Conservation (phyloP, 495 filamentous ascomycete species). For the Aspergillus nanangensis region DNA sequence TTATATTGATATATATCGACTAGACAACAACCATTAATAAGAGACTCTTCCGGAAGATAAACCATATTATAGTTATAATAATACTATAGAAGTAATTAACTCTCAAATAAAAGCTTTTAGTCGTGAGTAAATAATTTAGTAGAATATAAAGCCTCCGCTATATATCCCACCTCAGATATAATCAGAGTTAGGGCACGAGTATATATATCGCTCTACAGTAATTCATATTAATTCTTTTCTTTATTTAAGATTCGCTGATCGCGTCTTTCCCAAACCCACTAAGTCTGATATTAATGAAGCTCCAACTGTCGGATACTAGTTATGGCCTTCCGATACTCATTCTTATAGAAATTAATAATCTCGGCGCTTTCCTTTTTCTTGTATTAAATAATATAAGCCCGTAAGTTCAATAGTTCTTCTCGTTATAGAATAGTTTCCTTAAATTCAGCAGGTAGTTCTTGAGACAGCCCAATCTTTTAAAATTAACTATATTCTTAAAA, state of each 20-base stretch:
- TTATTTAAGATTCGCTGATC: constrained; percentile 13
- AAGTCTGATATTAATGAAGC: constrained; percentile 14
- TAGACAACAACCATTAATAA: constrained; percentile 12
- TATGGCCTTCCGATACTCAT: constrained; percentile 11
- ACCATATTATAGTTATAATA: constrained; percentile 14
- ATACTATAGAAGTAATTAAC: constrained; percentile 16
- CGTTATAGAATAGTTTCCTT: constrained; percentile 14
- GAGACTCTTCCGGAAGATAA: constrained; percentile 18
- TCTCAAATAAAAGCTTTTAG: too few relatives aligned
- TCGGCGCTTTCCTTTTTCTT: not conserved
- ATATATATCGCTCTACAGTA: constrained; percentile 7
- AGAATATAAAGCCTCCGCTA: constrained; percentile 15
- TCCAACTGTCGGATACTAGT: constrained; percentile 9
- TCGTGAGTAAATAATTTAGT: constrained; percentile 13
- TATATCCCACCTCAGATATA: constrained; percentile 12
- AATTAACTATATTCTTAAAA: constrained; percentile 18
- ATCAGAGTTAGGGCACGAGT: constrained; percentile 12
- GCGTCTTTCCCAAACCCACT: constrained; percentile 11
- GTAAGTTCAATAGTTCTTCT: constrained; percentile 10
- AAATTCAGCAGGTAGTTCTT: constrained; percentile 13
- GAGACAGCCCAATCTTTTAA: constrained; percentile 11
- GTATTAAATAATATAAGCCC: constrained; percentile 5
- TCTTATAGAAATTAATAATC: constrained; percentile 4
- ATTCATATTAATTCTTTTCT: constrained; percentile 10
- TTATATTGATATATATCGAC: constrained; percentile 9